Evolutionary conservation across 177 flowering plant genomes (phyloP), one percentile per base, ranked within the genome.

Genomic region (Vitis hybrid): DNA sequence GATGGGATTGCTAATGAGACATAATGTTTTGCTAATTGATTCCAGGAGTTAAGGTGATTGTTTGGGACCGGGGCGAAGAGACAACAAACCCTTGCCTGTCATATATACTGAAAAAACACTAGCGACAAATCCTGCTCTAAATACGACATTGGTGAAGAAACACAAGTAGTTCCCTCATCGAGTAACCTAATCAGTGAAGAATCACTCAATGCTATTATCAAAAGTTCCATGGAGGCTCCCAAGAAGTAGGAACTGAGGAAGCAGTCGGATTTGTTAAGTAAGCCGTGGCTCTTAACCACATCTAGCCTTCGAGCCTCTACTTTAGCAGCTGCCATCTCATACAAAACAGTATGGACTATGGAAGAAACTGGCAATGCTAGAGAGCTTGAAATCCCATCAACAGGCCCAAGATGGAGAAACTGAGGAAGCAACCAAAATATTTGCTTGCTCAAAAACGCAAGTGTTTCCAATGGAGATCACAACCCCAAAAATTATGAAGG

Each of bases 211-310:
- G 56, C 81, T 67, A 1, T 15, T 19, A 0, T 71, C 64, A 3
- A 58, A 62, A 49, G 78, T 55, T 18, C 82, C 79, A 51, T 83
- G 85, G 4, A 75, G 9, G 3, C 65, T 79, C 12, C 82, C 86
- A 2, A 86, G 77, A 9, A 86, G 72, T 3, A 82, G 1, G 73
- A 76, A 86, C 59, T 86, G 90, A 15, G 85, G 84, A 32, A 84
- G 68, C 50, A 86, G 0, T 79, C 75, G 0, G 83, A 80, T 57
- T 72, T 80, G 48, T 80, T 82, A 1, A 76, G 13, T 32, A 84
- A 62, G 7, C 65, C 70, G 15, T 79, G 77, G 17, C n/a, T 57
- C 21, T 9, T 48, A 1, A 78, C 55, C 7, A 72, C 74, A 1
- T 51, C 56, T 2, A 83, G 67, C 62, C 87, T 75, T 69, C 67